Evolutionary conservation across 495 filamentous ascomycete genomes (phyloP), one percentile per base, ranked within the genome.

Genomic region (Aspergillus incahuasiensis): DNA sequence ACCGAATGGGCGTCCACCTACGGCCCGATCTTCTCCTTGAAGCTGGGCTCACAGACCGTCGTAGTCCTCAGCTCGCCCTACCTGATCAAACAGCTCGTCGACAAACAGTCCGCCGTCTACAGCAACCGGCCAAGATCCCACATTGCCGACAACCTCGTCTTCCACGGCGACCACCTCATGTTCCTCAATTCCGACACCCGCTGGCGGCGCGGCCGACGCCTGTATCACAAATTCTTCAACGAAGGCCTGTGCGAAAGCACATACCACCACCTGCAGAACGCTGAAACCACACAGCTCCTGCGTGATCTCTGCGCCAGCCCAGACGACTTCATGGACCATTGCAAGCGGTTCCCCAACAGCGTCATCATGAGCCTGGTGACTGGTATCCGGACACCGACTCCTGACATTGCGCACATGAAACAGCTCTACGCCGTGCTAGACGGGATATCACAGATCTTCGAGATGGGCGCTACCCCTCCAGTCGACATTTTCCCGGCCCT

Each of bases 401-500:
- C 44, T 12, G n/a, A 56, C 19, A 51, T 39, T 24, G 22, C 49
- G n/a, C 52, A 71, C 38, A 57, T 76, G 65, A 59, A 57, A 3
- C 18, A 68, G 35, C 63, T 81, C 2, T 73, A 74, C 50, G 34
- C 57, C 8, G 45, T 79, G 16, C 69, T 79, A 68, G 67, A 75
- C 22, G 58, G 68, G 8, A 76, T 69, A 73, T 51, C 28, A 5
- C 5, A 30, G 28, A 9, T 30, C 5, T 5, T 30, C 5, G 76
- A 78, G 48, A 30, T 67, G 2, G 78, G 76, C 16, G 68, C 68
- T 8, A 79, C 72, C 6, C 78, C 78, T 0, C 77, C 78, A 0
- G 71, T 80, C 0, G 76, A 81, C 50, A 61, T 72, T n/a, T 74
- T 71, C 52, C 70, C 76, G 6, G 57, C 73, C 9, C 60, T 80